Evolutionary conservation across 2,329 filamentous ascomycete species (phyloP), one percentile per base, ranked within the genome.

Genomic region (Nakataea oryzae): DNA sequence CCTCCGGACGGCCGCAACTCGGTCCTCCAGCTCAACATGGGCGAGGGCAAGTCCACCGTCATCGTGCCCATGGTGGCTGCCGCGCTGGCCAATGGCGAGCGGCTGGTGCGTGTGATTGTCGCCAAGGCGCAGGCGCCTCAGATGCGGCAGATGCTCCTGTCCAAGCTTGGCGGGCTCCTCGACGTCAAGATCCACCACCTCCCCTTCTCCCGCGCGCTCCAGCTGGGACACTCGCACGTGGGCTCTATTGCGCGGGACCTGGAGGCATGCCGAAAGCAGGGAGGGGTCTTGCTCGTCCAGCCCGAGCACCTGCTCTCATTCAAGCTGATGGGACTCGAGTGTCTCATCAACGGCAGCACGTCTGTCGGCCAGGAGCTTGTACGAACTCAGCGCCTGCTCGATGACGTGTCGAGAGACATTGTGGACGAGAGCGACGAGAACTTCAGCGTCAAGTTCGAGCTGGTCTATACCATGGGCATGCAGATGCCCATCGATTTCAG

Each of bases 21-120:
- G 0, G 79, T 86, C 0, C 80, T 89, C 74, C 86, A 89, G 66
- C 70, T 90, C 2, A 89, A 88, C 65, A 90, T 90, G 86, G 87
- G 87, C 0, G 81, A 88, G 67, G 87, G 87, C 0, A 90, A 90
- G 65, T 85, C 85, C 0, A 87, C 86, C 0, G 82, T 89, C 1
- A 90, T 92, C 59, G 78, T 87, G 0, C 87, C 87, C 0, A 85
- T 89, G 50, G 80, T 87, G 0, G 81, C 82, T 0, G 72, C 81
- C 0, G 71, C 75, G 0, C 69, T 88, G 0, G 82, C 83, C 0
- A 74, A 89, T 58, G 74, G 75, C 0, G 67, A 70, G 0, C 76
- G 71, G 4, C 72, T 90, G 0, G 80, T 83, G 0, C 74, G 86
- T 3, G 78, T 89, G 0, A 70, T 90, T 1, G 84, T 88, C 0